Percentiles rank a stretch among this genome's conserved stretches.
Conservation (phyloP, 805 yeast species). For the Ogataea philodendri region DNA sequence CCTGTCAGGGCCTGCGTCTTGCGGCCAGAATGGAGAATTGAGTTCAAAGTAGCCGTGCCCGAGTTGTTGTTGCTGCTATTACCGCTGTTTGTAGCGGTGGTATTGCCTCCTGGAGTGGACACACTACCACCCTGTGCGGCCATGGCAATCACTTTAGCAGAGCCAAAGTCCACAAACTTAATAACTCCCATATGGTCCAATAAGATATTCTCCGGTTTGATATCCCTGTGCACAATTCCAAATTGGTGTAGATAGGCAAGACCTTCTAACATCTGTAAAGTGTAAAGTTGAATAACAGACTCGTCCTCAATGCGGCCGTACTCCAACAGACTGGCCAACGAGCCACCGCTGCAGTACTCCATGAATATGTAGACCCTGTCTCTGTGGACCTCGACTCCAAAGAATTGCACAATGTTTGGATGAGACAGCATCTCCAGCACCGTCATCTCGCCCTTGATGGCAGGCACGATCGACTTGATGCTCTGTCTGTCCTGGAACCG, state of each 20-base stretch:
- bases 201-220: conserved; percentile 91
- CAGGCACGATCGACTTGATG: conserved; percentile 77
- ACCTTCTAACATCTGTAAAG: conserved; percentile 92
- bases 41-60: conserved; percentile 16
- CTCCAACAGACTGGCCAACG: conserved; percentile 77
- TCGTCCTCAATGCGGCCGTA: conserved; percentile 97
- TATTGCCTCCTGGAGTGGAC: conserved; percentile 2
- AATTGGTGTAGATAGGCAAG: conserved; percentile 90
- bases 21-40: conserved; percentile 23
- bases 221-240: conserved; percentile 95
- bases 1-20: conserved; percentile 60
- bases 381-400: conserved; percentile 95
- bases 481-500: conserved; percentile 85
- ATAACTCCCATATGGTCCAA: conserved; percentile 90
- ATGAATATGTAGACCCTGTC: conserved; percentile 93
- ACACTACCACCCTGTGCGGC: conserved; percentile 37
- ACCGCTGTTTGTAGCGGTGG: conserved; percentile 7
- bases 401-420: conserved; percentile 94
- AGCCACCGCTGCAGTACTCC: conserved; percentile 98
- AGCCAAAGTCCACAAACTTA: conserved; percentile 96
- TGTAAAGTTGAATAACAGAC: conserved; percentile 82
- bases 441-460: conserved; percentile 94
- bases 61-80: conserved; percentile 11
- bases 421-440: conserved; percentile 92
- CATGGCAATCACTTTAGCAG: conserved; percentile 84